Evolutionary conservation across 768 basidiomycete species (phyloP).

Genomic region (Chlorophyllum brunneum): DNA sequence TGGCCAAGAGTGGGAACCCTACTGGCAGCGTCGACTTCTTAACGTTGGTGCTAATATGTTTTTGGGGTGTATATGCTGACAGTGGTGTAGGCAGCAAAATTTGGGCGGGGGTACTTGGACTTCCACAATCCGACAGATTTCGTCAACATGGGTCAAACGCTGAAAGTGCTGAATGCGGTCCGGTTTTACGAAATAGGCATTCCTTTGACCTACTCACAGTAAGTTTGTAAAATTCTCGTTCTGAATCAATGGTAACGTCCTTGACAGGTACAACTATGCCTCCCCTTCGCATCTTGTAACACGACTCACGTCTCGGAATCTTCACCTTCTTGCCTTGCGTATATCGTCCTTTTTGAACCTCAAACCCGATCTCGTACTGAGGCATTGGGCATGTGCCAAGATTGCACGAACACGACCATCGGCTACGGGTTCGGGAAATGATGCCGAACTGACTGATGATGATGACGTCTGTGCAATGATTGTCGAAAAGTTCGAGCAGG

Average conservation of each 20-base stretch:
- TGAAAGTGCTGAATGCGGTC: slow-evolving; percentile 93
- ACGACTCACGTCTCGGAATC: slow-evolving; percentile 80
- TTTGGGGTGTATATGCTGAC: not conserved
- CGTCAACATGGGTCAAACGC: slow-evolving; percentile 84
- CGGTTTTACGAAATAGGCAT: slow-evolving; percentile 91
- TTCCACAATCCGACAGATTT: slow-evolving; percentile 91
- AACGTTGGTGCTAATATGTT: slow-evolving; percentile 47
- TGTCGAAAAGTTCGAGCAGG: slow-evolving; percentile 83
- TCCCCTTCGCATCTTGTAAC: slow-evolving; percentile 79
- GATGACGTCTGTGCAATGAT: slow-evolving; percentile 78
- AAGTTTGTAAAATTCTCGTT: slow-evolving; percentile 24
- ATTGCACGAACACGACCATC: slow-evolving; percentile 71
- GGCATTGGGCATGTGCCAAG: slow-evolving; percentile 95
- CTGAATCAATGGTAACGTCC: slow-evolving; percentile 4
- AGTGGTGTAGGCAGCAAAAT: slow-evolving; percentile 80
- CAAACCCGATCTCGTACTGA: slow-evolving; percentile 82
- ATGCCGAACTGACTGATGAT: slow-evolving; percentile 61
- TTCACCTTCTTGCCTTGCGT: slow-evolving; percentile 89
- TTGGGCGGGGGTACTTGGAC: slow-evolving; percentile 91
- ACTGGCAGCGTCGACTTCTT: slow-evolving; percentile 85
- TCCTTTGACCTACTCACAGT: slow-evolving; percentile 91
- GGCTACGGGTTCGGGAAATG: slow-evolving; percentile 45
- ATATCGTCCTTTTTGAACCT: slow-evolving; percentile 82
- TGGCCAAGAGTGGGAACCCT: slow-evolving; percentile 84
- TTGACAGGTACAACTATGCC: slow-evolving; percentile 68